Evolutionary conservation across 2,329 filamentous ascomycete species (phyloP).

Genomic region (Fusarium sp.): DNA sequence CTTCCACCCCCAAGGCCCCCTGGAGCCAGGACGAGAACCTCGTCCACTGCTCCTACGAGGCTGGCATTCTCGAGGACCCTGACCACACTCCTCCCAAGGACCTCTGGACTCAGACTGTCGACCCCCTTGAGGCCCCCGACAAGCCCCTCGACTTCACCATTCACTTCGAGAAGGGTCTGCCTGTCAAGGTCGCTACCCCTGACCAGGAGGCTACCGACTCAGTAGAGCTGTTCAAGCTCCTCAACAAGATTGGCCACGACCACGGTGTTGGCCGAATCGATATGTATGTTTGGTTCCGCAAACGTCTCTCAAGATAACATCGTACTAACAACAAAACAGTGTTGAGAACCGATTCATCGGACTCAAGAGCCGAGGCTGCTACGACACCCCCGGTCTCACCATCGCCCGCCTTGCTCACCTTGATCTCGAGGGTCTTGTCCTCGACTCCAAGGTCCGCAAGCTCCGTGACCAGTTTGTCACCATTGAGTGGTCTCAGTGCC

Average conservation of each 20-base stretch:
- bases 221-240: constrained; percentile 71
- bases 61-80: constrained; percentile 59
- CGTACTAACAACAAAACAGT: constrained; percentile 8
- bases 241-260: constrained; percentile 71
- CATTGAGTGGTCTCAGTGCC: constrained; percentile 57
- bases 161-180: constrained; percentile 74
- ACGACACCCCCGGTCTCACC: constrained; percentile 29
- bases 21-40: constrained; percentile 65
- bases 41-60: constrained; percentile 34
- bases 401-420: constrained; percentile 47
- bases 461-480: constrained; percentile 63
- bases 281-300: constrained; percentile 31
- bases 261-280: constrained; percentile 76
- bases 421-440: constrained; percentile 65
- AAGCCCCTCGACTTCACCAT: constrained; percentile 72
- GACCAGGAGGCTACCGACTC: constrained; percentile 70
- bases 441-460: constrained; percentile 64
- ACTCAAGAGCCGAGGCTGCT: constrained; percentile 55
- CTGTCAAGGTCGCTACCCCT: constrained; percentile 69
- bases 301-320: too few species aligned
- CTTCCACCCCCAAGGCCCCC: constrained; percentile 77
- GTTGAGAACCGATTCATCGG: constrained; percentile 59
- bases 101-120: constrained; percentile 75
- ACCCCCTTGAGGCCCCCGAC: constrained; percentile 72
- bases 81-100: constrained; percentile 70